Percentiles rank a stretch among this genome's conserved stretches.
These are phyloP conservation scores for Chaetomiaceae sp. DNA, from an alignment of 2,329 filamentous ascomycete species.

Conservation along the genomic window DNA sequence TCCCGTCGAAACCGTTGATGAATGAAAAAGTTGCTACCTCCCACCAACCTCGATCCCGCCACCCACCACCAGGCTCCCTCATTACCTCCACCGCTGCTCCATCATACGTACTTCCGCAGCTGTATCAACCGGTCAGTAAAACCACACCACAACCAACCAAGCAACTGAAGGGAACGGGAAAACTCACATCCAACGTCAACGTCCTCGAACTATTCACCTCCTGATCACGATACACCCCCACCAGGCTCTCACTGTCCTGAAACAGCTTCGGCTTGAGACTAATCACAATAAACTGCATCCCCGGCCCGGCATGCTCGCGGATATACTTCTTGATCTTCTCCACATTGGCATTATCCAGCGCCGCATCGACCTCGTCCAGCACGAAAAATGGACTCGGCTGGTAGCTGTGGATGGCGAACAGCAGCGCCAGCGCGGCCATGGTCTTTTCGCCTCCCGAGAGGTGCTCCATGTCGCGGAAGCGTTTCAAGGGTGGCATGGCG, in stretches of 20 bases:
- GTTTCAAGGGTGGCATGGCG: constrained; percentile 96
- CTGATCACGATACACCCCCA: constrained; percentile 95
- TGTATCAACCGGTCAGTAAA: constrained; percentile 13
- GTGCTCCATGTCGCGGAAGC: constrained; percentile 99
- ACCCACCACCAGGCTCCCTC: neutral
- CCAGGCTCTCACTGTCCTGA: constrained; percentile 91
- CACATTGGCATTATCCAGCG: constrained; percentile 96
- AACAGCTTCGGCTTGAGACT: constrained; percentile 93
- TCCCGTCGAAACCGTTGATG: neutral
- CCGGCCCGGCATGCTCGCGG: constrained; percentile 84
- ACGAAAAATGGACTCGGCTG: constrained; percentile 97
- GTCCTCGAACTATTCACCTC: constrained; percentile 87
- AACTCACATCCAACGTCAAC: constrained; percentile 89
- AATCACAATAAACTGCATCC: constrained; percentile 99
- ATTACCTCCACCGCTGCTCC: neutral
- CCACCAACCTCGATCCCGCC: neutral
- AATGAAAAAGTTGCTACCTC: neutral
- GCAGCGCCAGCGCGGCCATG: constrained; percentile 91
- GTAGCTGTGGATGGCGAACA: constrained; percentile 96
- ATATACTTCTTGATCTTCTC: constrained; percentile 96
- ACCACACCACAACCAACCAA: neutral
- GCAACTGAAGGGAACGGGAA: neutral
- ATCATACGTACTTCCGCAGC: constrained; percentile 7
- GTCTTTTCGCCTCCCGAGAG: constrained; percentile 97
- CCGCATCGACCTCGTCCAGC: constrained; percentile 94